A percentile compares a stretch with the other conserved stretches of the same genome.
Conservation (phyloP, 176 grass and related monocot species). For the Dendrocalamus sinicus region DNA sequence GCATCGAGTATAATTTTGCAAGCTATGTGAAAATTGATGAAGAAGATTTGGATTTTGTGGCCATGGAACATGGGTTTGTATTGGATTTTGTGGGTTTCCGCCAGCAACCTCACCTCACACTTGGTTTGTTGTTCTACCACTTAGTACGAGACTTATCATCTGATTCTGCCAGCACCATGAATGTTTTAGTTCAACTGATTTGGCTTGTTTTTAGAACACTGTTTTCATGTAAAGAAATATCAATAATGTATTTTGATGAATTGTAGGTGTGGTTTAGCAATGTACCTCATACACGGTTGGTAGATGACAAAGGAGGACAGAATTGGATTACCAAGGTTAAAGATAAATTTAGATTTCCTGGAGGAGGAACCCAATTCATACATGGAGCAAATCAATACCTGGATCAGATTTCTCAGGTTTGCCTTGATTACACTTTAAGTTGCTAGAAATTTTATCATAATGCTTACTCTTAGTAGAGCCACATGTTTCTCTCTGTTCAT, state of each 20-base stretch:
- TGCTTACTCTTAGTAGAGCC: conserved; percentile 18
- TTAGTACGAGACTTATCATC: background rate
- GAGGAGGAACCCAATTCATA: conserved; percentile 92
- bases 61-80: background rate
- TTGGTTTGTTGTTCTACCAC: background rate
- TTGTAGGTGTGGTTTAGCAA: conserved; percentile 95
- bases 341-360: conserved; percentile 92
- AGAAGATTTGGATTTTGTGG: background rate
- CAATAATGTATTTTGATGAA: conserved; percentile 15
- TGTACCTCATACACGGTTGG: conserved; percentile 87
- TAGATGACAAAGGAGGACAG: conserved; percentile 99
- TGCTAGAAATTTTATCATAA: conserved; percentile 9
- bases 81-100: conserved; percentile 4
- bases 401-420: conserved; percentile 85
- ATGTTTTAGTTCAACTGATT: background rate
- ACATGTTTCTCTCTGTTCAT: conserved; percentile 44
- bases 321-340: conserved; percentile 93
- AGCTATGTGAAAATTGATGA: background rate
- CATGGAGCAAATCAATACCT: conserved; percentile 89
- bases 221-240: conserved; percentile 13
- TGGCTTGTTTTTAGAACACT: background rate
- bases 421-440: background rate
- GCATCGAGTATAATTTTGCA: background rate
- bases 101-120: background rate
- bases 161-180: conserved; percentile 3